Evolutionary conservation across 176 grass and related monocot species (phyloP).

Genomic region (Areca catechu): DNA sequence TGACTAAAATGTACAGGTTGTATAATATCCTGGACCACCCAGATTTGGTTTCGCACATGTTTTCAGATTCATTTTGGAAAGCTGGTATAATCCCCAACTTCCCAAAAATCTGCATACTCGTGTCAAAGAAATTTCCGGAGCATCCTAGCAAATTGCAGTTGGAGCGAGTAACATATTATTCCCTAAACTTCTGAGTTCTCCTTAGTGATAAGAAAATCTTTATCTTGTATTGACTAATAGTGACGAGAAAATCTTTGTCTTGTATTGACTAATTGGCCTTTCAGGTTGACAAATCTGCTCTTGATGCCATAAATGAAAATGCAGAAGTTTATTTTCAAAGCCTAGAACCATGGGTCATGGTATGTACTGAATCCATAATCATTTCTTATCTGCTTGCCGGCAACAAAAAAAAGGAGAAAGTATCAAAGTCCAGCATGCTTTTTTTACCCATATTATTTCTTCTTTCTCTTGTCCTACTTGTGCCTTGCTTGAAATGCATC

Average conservation of each 20-base stretch:
- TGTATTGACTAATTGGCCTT: slow-evolving; percentile 13
- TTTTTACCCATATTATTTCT: too few species aligned
- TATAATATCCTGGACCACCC: slow-evolving; percentile 69
- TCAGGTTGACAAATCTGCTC: slow-evolving; percentile 86
- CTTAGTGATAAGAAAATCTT: too few species aligned
- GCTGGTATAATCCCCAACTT: slow-evolving; percentile 81
- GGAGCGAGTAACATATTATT: slow-evolving; percentile 43
- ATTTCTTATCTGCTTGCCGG: neutral
- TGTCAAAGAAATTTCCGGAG: slow-evolving; percentile 96
- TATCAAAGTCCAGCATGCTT: too few species aligned
- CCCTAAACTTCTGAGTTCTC: too few species aligned
- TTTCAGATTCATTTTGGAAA: slow-evolving; percentile 89
- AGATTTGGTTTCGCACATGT: slow-evolving; percentile 55
- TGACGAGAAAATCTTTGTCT: too few species aligned
- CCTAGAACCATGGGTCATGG: slow-evolving; percentile 86
- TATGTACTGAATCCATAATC: slow-evolving; percentile 24
- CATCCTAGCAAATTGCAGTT: slow-evolving; percentile 93
- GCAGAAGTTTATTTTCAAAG: slow-evolving; percentile 94
- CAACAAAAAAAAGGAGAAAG: neutral
- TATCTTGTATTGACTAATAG: neutral
- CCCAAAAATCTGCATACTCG: slow-evolving; percentile 63
- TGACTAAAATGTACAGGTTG: slow-evolving; percentile 82
- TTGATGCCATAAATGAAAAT: slow-evolving; percentile 91
- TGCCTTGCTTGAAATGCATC: too few species aligned
- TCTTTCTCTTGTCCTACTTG: too few species aligned